Base-by-base conservation (phyloP, 805 yeast genomes). In the Candida loeiensis region DNA sequence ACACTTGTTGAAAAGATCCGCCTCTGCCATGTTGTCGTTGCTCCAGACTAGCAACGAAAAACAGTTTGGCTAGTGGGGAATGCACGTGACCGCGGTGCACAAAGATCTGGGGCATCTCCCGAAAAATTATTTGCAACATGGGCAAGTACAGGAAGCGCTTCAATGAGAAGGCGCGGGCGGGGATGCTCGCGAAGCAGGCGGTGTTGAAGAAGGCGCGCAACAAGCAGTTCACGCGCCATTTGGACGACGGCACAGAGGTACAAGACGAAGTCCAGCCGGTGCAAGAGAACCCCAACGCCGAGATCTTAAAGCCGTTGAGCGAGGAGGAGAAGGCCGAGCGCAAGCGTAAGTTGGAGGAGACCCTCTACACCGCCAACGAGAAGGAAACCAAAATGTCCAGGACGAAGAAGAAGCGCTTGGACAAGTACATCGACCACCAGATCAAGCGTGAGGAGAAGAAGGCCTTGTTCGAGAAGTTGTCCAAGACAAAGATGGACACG, bases 401-500 rank as follows among this genome's bases (percentile, higher is more conserved):
- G 36, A 74, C 82, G 36, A 84, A 91, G 67, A 76, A 72, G 70
- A 76, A 85, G 65, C 66, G 98, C 43, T 64, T 91, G 32, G 97
- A 91, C 46, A 91, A 91, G 61, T 91, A 88, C 60, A 88, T 91
- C 27, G 95, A 89, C 43, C 95, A 86, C 63, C 96, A 89, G 58
- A 56, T 89, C 50, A 84, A 83, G 53, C 70, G 95, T 55, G 95
- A 91, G 58, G 98, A 91, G 63, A 85, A 85, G 60, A 85, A 85
- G 50, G 74, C 76, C 2, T 66, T 91, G 39, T 66, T 91, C 31
- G 80, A 82, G 47, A 89, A 88, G 58, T 68, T 91, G 30, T 74
- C 82, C 37, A 74, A 72, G 19, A 77, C 86, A 1, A 71, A 74
- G 41, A 73, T 91, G 34, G 95, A 90, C 55, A 79, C 95, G 0